phyloP scores from a whole-genome alignment of 2,329 filamentous ascomycete species.

The Aspergillus sp. region DNA sequence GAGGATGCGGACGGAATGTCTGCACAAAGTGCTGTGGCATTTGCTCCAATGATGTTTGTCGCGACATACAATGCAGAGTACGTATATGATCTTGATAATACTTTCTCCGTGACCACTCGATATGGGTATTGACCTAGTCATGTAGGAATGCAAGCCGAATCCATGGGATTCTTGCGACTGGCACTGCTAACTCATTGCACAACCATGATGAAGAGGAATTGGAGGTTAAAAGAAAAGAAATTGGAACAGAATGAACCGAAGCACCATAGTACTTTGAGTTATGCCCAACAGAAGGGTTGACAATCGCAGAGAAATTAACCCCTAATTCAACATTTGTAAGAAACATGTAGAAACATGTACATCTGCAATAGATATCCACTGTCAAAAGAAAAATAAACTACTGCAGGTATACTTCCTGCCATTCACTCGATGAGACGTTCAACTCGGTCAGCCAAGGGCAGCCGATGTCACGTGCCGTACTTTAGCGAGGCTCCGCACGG shows the following conservation, averaged over 20 bases:
- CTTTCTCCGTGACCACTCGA: neutral
- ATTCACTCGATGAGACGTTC: neutral
- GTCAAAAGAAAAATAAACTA: too few species aligned
- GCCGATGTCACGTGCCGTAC: constrained; percentile 34
- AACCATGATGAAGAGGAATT: neutral
- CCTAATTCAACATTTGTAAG: too few species aligned
- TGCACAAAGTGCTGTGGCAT: constrained; percentile 29
- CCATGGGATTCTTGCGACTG: constrained; percentile 27
- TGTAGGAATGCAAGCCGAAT: constrained; percentile 26
- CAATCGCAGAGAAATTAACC: too few species aligned
- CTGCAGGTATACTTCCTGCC: neutral
- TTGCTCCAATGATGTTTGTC: constrained; percentile 26
- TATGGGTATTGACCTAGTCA: neutral
- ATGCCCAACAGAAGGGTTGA: too few species aligned
- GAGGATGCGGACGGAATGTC: constrained; percentile 23
- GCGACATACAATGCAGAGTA: constrained; percentile 28
- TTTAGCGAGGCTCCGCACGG: constrained; percentile 38
- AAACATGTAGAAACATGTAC: too few species aligned
- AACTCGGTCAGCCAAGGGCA: constrained; percentile 27
- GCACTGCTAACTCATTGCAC: constrained; percentile 14
- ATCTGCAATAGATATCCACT: too few species aligned
- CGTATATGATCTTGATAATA: neutral
- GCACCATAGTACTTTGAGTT: too few species aligned
- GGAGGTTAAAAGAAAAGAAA: too few species aligned
- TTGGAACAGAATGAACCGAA: too few species aligned